Evolutionary conservation across 192 early-diverging fungal species (phyloP).

Genomic region (Coemansia sp.): DNA sequence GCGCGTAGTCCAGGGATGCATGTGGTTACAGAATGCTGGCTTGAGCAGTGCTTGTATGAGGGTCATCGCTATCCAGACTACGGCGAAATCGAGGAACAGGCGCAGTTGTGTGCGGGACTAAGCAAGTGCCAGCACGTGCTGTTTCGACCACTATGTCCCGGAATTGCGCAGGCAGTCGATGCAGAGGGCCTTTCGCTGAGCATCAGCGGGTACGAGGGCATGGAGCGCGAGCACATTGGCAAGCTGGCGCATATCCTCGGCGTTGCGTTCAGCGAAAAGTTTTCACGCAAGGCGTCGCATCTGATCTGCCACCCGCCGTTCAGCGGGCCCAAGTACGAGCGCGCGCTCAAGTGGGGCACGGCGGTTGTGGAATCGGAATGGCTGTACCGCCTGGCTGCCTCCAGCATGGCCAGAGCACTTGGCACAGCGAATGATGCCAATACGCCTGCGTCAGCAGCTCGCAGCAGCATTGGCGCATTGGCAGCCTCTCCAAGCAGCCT

Average conservation of each 20-base stretch:
- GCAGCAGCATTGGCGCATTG: not conserved
- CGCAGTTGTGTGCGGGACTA: constrained; percentile 9
- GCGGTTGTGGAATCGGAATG: constrained; percentile 64
- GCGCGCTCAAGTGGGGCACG: constrained; percentile 69
- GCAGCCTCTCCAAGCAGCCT: not conserved
- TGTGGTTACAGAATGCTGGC: constrained; percentile 61
- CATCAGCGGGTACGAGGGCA: constrained; percentile 58
- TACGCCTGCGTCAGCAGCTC: not conserved
- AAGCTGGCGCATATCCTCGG: constrained; percentile 49
- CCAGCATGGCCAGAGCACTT: not conserved
- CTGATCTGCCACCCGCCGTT: constrained; percentile 62
- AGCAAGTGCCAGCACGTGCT: constrained; percentile 37
- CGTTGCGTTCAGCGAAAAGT: constrained; percentile 53
- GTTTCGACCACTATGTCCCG: constrained; percentile 33
- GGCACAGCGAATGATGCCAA: not conserved
- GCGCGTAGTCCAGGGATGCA: constrained; percentile 8
- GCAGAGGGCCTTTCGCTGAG: constrained; percentile 31
- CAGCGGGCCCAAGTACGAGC: constrained; percentile 70
- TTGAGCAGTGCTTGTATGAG: constrained; percentile 58
- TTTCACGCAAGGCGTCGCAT: constrained; percentile 64
- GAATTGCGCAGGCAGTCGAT: not conserved
- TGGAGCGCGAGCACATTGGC: constrained; percentile 58
- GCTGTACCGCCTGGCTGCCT: constrained; percentile 28
- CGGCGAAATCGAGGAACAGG: constrained; percentile 8
- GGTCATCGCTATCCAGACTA: constrained; percentile 33